phyloP scores from a whole-genome alignment of 352 stramenopile genomes.

The Phytophthora pluvialis region DNA sequence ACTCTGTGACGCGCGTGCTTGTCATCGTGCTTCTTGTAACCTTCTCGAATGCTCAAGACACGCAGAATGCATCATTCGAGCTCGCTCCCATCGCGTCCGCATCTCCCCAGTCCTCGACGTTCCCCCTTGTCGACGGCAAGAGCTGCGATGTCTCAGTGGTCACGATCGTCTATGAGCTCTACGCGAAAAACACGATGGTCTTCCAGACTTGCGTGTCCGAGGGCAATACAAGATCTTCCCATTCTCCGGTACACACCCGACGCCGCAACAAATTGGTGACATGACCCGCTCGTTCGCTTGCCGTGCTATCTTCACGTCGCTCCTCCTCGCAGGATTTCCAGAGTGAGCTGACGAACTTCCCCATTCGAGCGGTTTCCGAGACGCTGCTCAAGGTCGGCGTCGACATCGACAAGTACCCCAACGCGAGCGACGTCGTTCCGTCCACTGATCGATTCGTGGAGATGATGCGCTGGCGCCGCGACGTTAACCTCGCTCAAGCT shows the following conservation, averaged over 20 bases:
- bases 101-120: slow-evolving; percentile 41
- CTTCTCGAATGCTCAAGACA: slow-evolving; percentile 10
- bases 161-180: slow-evolving; percentile 42
- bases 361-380: slow-evolving; percentile 51
- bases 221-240: slow-evolving; percentile 64
- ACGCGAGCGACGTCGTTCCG: slow-evolving; percentile 17
- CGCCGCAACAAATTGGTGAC: slow-evolving; percentile 38
- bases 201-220: slow-evolving; percentile 54
- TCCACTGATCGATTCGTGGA: slow-evolving; percentile 48
- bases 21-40: slow-evolving; percentile 5
- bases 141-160: slow-evolving; percentile 47
- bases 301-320: slow-evolving; percentile 51
- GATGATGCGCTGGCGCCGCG: slow-evolving; percentile 53
- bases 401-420: slow-evolving; percentile 33
- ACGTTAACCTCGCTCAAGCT: slow-evolving; percentile 52
- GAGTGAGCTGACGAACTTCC: slow-evolving; percentile 50
- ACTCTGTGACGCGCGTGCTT: background rate
- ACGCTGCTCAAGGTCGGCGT: slow-evolving; percentile 63
- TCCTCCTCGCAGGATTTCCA: slow-evolving; percentile 45
- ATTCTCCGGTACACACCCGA: slow-evolving; percentile 44
- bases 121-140: slow-evolving; percentile 39
- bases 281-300: slow-evolving; percentile 46
- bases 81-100: slow-evolving; percentile 40
- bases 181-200: slow-evolving; percentile 54
- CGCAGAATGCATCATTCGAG: slow-evolving; percentile 16